A percentile compares a stretch with the other conserved stretches of the same genome.
These are phyloP conservation scores for Fraxinus velutina DNA, from an alignment of 305 asterid genomes.

Conservation along the genomic window DNA sequence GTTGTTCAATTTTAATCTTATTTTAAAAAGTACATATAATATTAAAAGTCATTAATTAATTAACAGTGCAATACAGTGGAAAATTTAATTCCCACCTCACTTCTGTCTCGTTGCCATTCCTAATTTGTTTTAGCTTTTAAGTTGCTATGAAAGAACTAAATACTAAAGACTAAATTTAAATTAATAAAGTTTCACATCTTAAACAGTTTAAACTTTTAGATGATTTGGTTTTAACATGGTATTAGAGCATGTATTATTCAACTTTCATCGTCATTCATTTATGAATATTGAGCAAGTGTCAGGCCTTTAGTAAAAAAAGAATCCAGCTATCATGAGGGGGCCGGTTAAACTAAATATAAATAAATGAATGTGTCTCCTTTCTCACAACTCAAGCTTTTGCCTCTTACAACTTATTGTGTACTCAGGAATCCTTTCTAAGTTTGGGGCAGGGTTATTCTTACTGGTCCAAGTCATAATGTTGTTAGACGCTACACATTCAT, in stretches of 20 bases:
- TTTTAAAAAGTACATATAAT: too few relatives aligned
- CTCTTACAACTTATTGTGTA: conserved; percentile 8
- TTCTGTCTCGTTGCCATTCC: too few relatives aligned
- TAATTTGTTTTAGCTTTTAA: too few relatives aligned
- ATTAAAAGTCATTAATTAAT: too few relatives aligned
- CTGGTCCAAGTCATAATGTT: conserved; percentile 75
- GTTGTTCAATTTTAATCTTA: too few relatives aligned
- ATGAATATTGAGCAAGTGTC: background rate
- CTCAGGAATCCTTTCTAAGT: conserved; percentile 75
- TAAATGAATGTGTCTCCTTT: background rate
- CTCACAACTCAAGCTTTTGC: background rate
- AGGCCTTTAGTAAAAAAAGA: background rate
- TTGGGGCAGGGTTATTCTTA: conserved; percentile 91
- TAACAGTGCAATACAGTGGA: too few relatives aligned
- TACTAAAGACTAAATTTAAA: background rate
- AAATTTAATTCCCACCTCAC: too few relatives aligned
- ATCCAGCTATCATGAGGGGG: background rate
- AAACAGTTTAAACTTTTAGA: background rate
- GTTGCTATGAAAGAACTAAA: background rate
- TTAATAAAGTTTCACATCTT: background rate
- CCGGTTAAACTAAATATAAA: background rate
- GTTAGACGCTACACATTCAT: conserved; percentile 80
- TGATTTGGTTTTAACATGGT: background rate
- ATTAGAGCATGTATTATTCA: background rate
- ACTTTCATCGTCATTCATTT: background rate